Evolutionary conservation across 2,329 filamentous ascomycete species (phyloP), one percentile per base, ranked within the genome.

Genomic region (Didymella pomorum): DNA sequence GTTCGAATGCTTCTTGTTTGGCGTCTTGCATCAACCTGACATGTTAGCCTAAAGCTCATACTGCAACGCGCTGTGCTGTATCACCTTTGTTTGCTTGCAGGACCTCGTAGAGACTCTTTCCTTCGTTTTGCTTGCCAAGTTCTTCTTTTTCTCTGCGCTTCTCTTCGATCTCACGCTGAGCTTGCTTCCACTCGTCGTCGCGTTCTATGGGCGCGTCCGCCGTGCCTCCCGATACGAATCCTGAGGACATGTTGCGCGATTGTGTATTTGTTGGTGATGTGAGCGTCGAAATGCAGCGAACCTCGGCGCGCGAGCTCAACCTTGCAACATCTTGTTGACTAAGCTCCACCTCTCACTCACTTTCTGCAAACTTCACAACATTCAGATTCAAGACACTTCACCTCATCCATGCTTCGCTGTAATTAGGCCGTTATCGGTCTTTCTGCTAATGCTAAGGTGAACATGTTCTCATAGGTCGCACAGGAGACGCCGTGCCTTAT

Each of bases 1-100:
- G 91, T 74, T 93, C 91, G 74, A 93, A 92, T 94, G 89, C 76
- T 93, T 94, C 90, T 78, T 94, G 89, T 77, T 93, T 93, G 57
- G 90, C 89, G 64, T 88, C 90, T 89, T 64, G 28, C 41, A 56
- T 59, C 62, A 64, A 69, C 53, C 73, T 76, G 68, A 69, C 66
- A 76, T 73, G 67, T 76, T 61, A 76, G 67, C 59, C 58, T 31
- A 31, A 10, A 28, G 20, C 26, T 18, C 29, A 2, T 4, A 5
- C 14, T 12, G 16, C 18, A 2, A 28, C 4, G 16, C 7, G 10
- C 47, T 9, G 12, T 42, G 2, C 44, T 55, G 51, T 62, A 58
- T 63, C 69, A 89, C 88, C 89, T 86, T 93, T 94, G 77, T 95
- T 95, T 42, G 89, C 91, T 78, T 94, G 89, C 50, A 95, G 77